These are phyloP conservation scores for Cylindricascospora bacillispora DNA, from an alignment of 1,139 yeast species.

Conservation along the genomic window DNA sequence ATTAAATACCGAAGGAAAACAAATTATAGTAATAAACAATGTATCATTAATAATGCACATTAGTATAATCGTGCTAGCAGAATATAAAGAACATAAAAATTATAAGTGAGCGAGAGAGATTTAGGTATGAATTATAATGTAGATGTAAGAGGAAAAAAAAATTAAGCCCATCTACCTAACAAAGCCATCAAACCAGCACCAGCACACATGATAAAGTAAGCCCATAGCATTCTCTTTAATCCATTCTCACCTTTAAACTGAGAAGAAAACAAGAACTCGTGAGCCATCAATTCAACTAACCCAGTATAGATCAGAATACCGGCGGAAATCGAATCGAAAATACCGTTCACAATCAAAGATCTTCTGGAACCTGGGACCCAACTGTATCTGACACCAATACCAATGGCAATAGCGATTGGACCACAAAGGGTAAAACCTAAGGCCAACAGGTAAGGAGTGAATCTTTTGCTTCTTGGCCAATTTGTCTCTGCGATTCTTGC, in stretches of 20 bases:
- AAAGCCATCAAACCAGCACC: constrained; percentile 81
- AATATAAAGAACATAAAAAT: no score
- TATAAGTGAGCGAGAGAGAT: no score
- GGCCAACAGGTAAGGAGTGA: constrained; percentile 49
- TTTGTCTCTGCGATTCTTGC: constrained; percentile 62
- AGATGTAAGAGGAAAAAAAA: not conserved
- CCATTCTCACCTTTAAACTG: constrained; percentile 39
- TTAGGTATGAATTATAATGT: no score
- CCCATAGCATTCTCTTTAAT: constrained; percentile 25
- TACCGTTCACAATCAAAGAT: constrained; percentile 60
- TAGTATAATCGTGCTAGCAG: no score
- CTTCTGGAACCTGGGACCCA: constrained; percentile 53
- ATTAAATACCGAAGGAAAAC: no score
- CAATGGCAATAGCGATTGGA: constrained; percentile 74
- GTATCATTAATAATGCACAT: no score
- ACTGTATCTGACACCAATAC: constrained; percentile 61
- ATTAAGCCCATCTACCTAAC: constrained; percentile 69
- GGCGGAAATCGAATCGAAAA: constrained; percentile 68
- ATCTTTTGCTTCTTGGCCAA: constrained; percentile 36
- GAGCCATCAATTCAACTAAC: constrained; percentile 75
- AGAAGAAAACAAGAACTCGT: constrained; percentile 63
- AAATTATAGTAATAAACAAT: no score
- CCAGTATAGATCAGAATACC: constrained; percentile 80
- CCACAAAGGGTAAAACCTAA: constrained; percentile 55
- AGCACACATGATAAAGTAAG: constrained; percentile 34